Base-by-base conservation (phyloP, 2,329 filamentous ascomycete genomes). In the Aspergillus pseudonomiae region DNA sequence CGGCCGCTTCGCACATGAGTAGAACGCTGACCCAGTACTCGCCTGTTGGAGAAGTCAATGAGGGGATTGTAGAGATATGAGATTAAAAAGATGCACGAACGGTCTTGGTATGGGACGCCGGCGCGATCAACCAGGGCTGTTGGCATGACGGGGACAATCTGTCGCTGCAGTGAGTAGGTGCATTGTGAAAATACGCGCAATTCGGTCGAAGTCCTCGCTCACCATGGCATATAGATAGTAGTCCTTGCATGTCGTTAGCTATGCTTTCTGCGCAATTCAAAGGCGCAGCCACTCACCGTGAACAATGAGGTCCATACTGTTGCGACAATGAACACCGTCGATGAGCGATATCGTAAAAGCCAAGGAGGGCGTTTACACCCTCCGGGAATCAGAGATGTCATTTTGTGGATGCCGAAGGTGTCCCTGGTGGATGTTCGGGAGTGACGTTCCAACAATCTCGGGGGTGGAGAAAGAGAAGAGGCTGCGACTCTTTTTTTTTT, bases 281-380 rank as follows among this genome's bases (percentile, higher is more conserved):
- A 16, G 10, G 41, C 19, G 36, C 16, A 12, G 34, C 24, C 5
- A 67, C 68, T n/a, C 67, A 74, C 72, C 16, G 73, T 73, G 59
- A 74, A 74, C 12, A 65, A 71, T 16, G 73, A 74, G 52, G 68
- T 73, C 73, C 73, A 74, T n/a, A 89, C 84, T 2, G 86, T 88
- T 7, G 80, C 74, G 45, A 87, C 73, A 66, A 89, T 88, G 77
- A 89, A 89, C 53, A 82, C 69, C 2, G 84, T 85, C 59, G 83
- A 85, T 12, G 86, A 87, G n/a, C 87, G 82, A 82, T 84, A 86
- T 77, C 74, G 65, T 4, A 85, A 72, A 11, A 73, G 63, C 68
- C 70, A 70, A 39, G 72, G 72, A 7, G 67, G 70, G 48, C 59
- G 57, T 56, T 64, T 65, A 30, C n/a, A 56, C 19, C 57, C n/a